phyloP scores from a whole-genome alignment of 176 grass and related monocot genomes.

The Aegilops umbellulata region DNA sequence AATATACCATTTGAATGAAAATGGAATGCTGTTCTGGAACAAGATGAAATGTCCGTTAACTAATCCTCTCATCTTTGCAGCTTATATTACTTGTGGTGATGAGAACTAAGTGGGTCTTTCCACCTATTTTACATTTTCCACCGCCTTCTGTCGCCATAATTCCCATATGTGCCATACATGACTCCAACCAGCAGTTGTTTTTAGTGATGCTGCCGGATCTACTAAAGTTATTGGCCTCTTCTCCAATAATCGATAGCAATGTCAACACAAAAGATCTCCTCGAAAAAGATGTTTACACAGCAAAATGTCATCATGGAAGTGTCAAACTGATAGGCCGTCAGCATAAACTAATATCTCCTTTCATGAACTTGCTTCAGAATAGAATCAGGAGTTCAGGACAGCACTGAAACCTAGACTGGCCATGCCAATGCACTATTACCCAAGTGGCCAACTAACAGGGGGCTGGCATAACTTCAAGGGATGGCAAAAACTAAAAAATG shows the following conservation, averaged over 20 bases:
- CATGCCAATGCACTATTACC: background rate
- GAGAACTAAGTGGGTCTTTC: background rate
- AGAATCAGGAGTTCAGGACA: background rate
- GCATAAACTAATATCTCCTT: background rate
- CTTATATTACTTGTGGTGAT: background rate
- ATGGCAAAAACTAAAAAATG: background rate
- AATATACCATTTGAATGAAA: background rate
- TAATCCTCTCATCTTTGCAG: background rate
- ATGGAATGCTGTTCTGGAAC: background rate
- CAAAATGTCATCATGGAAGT: background rate
- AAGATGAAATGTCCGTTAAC: background rate
- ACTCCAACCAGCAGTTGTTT: background rate
- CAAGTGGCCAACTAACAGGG: background rate
- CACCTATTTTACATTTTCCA: background rate
- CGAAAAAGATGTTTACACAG: background rate
- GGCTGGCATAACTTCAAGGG: background rate
- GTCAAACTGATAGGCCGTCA: slow-evolving; percentile 1
- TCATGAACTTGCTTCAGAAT: background rate
- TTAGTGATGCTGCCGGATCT: background rate
- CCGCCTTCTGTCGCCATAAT: background rate
- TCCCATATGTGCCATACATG: background rate
- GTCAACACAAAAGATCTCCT: background rate
- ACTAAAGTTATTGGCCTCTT: background rate
- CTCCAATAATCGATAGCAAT: background rate
- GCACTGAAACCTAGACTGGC: background rate